Evolutionary conservation across 495 filamentous ascomycete species (phyloP).

Genomic region (Parachaetomium inaequale): DNA sequence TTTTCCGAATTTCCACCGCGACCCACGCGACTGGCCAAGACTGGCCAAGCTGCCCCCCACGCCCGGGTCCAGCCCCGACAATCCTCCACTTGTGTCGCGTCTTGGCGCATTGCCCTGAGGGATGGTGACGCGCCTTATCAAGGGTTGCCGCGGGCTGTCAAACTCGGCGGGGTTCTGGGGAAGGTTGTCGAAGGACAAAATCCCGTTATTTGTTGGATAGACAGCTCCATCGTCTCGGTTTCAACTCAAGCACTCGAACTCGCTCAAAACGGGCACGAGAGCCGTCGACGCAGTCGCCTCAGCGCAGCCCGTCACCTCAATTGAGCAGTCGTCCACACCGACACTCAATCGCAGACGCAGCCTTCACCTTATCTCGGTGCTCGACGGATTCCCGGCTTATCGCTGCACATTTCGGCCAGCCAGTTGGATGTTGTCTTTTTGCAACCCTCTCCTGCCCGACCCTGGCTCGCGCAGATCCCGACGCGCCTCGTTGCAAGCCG

Average conservation of each 20-base stretch:
- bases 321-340: not conserved
- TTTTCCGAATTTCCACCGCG: not conserved
- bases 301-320: not conserved
- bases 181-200: not conserved
- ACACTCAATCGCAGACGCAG: no score
- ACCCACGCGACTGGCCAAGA: no score
- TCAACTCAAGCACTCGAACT: no score
- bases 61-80: not conserved
- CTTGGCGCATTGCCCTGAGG: not conserved
- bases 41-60: not conserved
- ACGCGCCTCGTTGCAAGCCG: not conserved
- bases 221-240: no score
- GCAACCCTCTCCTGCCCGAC: not conserved
- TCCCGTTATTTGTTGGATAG: no score
- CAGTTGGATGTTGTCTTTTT: not conserved
- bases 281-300: not conserved
- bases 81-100: not conserved
- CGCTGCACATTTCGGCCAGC: not conserved
- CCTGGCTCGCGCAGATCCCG: not conserved
- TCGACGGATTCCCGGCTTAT: not conserved
- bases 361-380: not conserved
- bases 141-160: not conserved
- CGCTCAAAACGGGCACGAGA: not conserved
- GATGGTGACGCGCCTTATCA: constrained; percentile 4
- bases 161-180: not conserved